Percentiles rank a stretch among this genome's conserved stretches.
Conservation (phyloP, 1,139 yeast species). For the Debaryomyces psychrophilus region DNA sequence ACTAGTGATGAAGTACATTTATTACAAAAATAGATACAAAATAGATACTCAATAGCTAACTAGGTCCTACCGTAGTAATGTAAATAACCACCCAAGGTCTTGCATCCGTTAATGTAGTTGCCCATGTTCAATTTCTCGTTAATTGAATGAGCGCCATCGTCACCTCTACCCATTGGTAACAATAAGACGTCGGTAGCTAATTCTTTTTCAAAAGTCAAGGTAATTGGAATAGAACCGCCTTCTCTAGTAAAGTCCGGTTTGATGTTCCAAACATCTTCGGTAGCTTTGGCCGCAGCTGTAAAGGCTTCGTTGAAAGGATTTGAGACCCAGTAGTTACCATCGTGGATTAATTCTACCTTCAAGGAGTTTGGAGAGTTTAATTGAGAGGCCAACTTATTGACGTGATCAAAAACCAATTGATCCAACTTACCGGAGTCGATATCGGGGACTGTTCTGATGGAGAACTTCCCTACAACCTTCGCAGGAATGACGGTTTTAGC, state of each 20-base stretch:
- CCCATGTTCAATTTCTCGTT: slow-evolving; percentile 89
- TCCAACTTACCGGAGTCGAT: slow-evolving; percentile 82
- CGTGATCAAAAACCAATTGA: slow-evolving; percentile 71
- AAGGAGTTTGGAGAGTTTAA: slow-evolving; percentile 76
- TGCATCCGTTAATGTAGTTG: slow-evolving; percentile 91
- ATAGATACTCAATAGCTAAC: neutral
- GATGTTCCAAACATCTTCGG: slow-evolving; percentile 90
- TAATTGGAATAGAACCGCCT: slow-evolving; percentile 98
- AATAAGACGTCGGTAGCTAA: slow-evolving; percentile 83
- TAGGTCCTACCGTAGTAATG: slow-evolving; percentile 70
- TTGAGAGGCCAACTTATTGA: slow-evolving; percentile 63
- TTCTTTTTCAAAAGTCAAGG: slow-evolving; percentile 86
- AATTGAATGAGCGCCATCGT: slow-evolving; percentile 98
- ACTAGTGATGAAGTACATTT: neutral
- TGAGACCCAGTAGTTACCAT: slow-evolving; percentile 94
- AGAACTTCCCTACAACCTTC: slow-evolving; percentile 89
- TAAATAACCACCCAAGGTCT: slow-evolving; percentile 90
- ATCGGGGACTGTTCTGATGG: slow-evolving; percentile 95
- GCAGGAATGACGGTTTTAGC: slow-evolving; percentile 99
- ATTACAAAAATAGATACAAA: slow-evolving; percentile 1
- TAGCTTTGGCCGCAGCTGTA: slow-evolving; percentile 93
- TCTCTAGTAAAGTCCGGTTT: slow-evolving; percentile 98
- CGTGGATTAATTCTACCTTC: slow-evolving; percentile 80
- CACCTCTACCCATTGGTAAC: slow-evolving; percentile 98
- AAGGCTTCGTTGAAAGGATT: slow-evolving; percentile 92